These are phyloP conservation scores for Oenanthe javanica DNA, from an alignment of 140 eudicot genomes.

Conservation along the genomic window DNA sequence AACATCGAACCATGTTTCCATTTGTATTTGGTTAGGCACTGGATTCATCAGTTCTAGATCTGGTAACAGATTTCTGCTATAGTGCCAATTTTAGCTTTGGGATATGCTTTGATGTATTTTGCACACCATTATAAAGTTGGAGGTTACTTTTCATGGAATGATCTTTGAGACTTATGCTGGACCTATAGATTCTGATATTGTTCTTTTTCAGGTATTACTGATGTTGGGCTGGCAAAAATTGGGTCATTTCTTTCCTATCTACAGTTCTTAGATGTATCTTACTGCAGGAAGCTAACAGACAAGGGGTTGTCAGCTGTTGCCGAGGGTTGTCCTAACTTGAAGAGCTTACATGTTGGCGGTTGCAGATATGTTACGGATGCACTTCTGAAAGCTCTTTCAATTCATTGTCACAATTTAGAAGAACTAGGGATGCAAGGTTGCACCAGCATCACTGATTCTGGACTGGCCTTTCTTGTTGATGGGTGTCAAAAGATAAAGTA, in stretches of 20 bases:
- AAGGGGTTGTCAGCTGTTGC: conserved; percentile 81
- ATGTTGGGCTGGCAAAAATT: conserved; percentile 59
- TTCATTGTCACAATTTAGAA: conserved; percentile 59
- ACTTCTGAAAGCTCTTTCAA: conserved; percentile 52
- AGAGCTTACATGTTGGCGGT: conserved; percentile 58
- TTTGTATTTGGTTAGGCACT: background rate
- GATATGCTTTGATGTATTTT: background rate
- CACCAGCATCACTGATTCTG: conserved; percentile 70
- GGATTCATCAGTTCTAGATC: background rate
- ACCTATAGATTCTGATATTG: background rate
- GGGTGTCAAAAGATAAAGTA: conserved; percentile 64
- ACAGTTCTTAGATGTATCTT: conserved; percentile 71
- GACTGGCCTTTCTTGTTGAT: conserved; percentile 52
- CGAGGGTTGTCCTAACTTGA: conserved; percentile 64
- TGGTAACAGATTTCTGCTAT: background rate
- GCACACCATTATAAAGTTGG: background rate
- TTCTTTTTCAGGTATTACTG: conserved; percentile 69
- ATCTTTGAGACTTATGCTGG: background rate
- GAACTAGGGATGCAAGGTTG: conserved; percentile 68
- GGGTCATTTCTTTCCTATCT: conserved; percentile 57
- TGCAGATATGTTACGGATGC: conserved; percentile 70
- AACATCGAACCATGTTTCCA: background rate
- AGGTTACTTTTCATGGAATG: background rate
- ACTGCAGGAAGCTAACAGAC: conserved; percentile 71
- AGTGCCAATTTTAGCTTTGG: background rate